These are phyloP conservation scores for Coemansia erecta DNA, from an alignment of 192 early-diverging fungal genomes.

Conservation along the genomic window DNA sequence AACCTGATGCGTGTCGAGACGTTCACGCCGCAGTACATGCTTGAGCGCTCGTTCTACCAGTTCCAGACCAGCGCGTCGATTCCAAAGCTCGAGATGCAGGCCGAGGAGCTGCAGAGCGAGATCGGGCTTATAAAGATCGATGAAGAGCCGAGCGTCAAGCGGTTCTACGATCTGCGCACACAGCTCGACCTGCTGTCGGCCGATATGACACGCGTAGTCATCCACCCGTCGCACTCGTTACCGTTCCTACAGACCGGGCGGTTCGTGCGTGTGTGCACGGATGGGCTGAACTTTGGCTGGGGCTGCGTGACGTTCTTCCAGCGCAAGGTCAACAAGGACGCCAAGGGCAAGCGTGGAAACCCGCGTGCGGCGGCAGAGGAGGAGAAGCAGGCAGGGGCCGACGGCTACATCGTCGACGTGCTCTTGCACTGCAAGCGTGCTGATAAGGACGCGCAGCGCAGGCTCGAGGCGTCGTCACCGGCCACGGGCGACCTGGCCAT, in stretches of 20 bases:
- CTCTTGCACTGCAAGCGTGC: conserved; percentile 70
- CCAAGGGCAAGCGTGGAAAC: conserved; percentile 17
- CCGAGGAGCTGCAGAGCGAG: conserved; percentile 50
- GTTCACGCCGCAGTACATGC: conserved; percentile 87
- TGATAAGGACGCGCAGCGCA: conserved; percentile 4
- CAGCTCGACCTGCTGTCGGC: conserved; percentile 64
- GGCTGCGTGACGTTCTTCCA: conserved; percentile 79
- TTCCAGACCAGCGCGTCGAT: conserved; percentile 86
- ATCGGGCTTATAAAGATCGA: conserved; percentile 57
- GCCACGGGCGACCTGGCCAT: conserved; percentile 28
- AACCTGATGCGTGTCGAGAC: conserved; percentile 95
- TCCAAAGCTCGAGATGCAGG: conserved; percentile 63
- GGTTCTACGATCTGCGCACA: conserved; percentile 73
- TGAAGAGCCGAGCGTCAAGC: conserved; percentile 65
- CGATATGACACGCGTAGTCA: conserved; percentile 74
- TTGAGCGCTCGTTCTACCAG: conserved; percentile 88
- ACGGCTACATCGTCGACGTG: conserved; percentile 80
- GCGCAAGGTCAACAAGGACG: conserved; percentile 44
- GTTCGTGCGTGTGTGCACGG: conserved; percentile 61
- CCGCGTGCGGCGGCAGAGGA: conserved; percentile 31
- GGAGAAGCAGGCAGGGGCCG: conserved; percentile 40
- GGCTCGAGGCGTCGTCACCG: conserved; percentile 26
- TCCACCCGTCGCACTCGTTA: conserved; percentile 77
- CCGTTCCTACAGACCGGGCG: conserved; percentile 87
- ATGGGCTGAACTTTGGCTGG: conserved; percentile 86